A percentile compares a stretch with the other conserved stretches of the same genome.
Conservation (phyloP, 352 stramenopile genomes). For the Blastocystis sp. region DNA sequence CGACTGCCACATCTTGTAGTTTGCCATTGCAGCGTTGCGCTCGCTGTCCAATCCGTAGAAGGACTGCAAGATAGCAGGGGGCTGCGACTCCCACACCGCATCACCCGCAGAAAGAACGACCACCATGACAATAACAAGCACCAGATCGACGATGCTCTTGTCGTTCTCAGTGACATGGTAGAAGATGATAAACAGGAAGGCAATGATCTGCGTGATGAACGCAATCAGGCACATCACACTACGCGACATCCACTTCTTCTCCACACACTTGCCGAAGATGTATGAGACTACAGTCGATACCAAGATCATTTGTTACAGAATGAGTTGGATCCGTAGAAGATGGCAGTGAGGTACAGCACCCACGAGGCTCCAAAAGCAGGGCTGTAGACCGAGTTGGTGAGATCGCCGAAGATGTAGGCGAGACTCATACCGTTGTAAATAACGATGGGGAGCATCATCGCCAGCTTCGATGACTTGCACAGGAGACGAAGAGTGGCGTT, state of each 20-base stretch:
- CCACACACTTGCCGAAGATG: slow-evolving; percentile 54
- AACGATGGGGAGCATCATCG: slow-evolving; percentile 60
- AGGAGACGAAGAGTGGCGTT: slow-evolving; percentile 26
- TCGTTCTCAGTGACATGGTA: slow-evolving; percentile 16
- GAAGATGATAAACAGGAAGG: slow-evolving; percentile 61
- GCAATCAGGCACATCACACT: slow-evolving; percentile 39
- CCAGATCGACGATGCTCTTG: background rate
- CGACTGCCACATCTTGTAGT: slow-evolving; percentile 63
- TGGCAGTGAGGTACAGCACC: slow-evolving; percentile 44
- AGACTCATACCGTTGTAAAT: slow-evolving; percentile 63
- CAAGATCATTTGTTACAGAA: background rate
- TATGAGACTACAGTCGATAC: background rate
- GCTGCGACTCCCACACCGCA: slow-evolving; percentile 61
- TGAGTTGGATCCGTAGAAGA: slow-evolving; percentile 61
- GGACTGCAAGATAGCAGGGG: slow-evolving; percentile 61
- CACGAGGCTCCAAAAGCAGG: background rate
- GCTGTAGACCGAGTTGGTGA: background rate
- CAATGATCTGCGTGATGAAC: slow-evolving; percentile 30
- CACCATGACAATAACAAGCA: slow-evolving; percentile 17
- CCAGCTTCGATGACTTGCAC: background rate
- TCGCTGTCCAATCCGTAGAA: slow-evolving; percentile 59
- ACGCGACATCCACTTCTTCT: slow-evolving; percentile 61
- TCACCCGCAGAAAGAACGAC: slow-evolving; percentile 56
- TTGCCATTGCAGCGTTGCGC: slow-evolving; percentile 62
- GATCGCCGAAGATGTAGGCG: slow-evolving; percentile 58